Base-by-base conservation (phyloP, 192 early-diverging fungal genomes). In the Backusella tarrabulga region DNA sequence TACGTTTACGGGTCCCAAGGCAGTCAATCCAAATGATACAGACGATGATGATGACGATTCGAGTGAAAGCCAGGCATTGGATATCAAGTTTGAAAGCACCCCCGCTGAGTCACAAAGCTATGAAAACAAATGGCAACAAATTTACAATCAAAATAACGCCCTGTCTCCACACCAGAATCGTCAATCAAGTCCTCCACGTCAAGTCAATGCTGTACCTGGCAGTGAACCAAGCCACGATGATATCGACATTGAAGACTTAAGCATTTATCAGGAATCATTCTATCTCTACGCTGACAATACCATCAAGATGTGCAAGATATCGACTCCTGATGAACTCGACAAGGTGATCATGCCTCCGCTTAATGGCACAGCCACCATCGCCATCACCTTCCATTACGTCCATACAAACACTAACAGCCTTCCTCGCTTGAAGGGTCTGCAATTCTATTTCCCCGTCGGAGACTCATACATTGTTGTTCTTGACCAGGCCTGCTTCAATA, bases 401-500 rank as follows among this genome's bases (percentile, higher is more conserved):
- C 8, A 19, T 56, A 4, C 11, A 2, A 44, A 4, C 3, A 40
- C 26, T 1, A 29, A 21, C 35, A 15, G 54, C 2, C 11, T 4
- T 46, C 19, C 9, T 46, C 56, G 56, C 5, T 56, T 79, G 8
- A 73, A 75, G 6, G 77, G 73, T 1, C 19, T 79, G 7, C 77
- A 79, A 26, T 3, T 74, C 0, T 32, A 70, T 26, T 35, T 74
- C 0, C 54, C 41, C 17, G 23, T 38, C 14, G 50, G 67, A 29
- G 72, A 74, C 38, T 52, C 67, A 0, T 79, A 71, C 15, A 70
- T 73, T 3, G 56, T 74, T 5, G 19, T 79, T 3, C 9, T 79
- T 17, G 73, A 79, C 6, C 41, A 50, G 29, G 40, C 44, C 3
- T 46, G 26, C 11, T 44, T 67, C 3, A 44, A n/a, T 9, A 3